A percentile compares a stretch with the other conserved stretches of the same genome.
These are phyloP conservation scores for Echinochloa phyllopogon DNA, from an alignment of 176 grass and related monocot species.

Conservation along the genomic window DNA sequence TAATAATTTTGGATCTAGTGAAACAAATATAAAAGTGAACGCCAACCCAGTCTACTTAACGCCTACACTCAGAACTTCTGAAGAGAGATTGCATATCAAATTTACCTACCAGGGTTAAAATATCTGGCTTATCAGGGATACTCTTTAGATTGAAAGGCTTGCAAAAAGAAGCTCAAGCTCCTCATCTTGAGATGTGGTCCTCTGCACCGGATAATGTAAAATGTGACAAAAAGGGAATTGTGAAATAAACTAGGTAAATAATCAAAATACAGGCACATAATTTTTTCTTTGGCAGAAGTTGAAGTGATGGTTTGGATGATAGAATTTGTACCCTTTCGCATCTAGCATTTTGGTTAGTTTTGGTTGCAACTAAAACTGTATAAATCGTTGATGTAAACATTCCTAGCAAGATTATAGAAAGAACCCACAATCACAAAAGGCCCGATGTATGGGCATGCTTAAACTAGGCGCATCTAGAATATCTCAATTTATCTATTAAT, in stretches of 20 bases:
- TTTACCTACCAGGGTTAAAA: conserved; percentile 36
- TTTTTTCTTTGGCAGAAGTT: neutral
- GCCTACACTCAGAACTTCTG: neutral
- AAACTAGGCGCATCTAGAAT: neutral
- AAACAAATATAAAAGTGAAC: neutral
- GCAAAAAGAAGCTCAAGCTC: conserved; percentile 93
- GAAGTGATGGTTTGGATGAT: neutral
- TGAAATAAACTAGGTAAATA: neutral
- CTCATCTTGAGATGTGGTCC: conserved; percentile 69
- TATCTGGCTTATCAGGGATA: neutral
- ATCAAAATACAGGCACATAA: neutral
- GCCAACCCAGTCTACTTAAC: neutral
- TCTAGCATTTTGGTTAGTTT: neutral
- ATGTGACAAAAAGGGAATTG: neutral
- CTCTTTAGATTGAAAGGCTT: conserved; percentile 73
- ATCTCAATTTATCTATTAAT: conserved; percentile 18
- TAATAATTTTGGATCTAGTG: neutral
- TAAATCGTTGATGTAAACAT: neutral
- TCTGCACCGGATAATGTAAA: conserved; percentile 47
- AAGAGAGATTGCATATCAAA: conserved; percentile 16
- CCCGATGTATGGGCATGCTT: neutral
- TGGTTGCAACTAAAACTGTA: neutral
- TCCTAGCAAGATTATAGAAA: neutral
- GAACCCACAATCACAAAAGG: conserved; percentile 8
- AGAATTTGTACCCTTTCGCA: neutral